Evolutionary conservation across 257 asterid species (phyloP).

Genomic region (Prunella vulgaris): DNA sequence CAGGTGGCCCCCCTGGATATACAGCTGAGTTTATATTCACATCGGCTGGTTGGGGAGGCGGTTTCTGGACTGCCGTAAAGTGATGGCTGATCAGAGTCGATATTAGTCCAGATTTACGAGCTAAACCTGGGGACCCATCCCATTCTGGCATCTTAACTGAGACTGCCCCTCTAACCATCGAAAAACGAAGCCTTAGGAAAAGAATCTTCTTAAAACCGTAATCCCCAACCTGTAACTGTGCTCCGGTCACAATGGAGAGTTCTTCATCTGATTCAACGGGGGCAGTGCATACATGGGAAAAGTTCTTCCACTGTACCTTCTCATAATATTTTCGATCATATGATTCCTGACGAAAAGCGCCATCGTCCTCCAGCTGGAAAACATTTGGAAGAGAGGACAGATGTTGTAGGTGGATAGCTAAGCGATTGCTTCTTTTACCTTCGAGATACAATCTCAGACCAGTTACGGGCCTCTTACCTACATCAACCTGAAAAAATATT

Average conservation of each 20-base stretch:
- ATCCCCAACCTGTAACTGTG: constrained; percentile 68
- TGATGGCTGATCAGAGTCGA: constrained; percentile 90
- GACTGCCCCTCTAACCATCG: constrained; percentile 66
- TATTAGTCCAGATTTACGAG: constrained; percentile 88
- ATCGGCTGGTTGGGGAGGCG: constrained; percentile 80
- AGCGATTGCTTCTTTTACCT: constrained; percentile 89
- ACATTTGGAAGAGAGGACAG: constrained; percentile 87
- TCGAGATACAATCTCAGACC: constrained; percentile 91
- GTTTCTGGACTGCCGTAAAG: constrained; percentile 74
- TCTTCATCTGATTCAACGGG: constrained; percentile 93
- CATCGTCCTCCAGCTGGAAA: constrained; percentile 75
- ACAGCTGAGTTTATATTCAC: constrained; percentile 92
- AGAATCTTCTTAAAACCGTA: constrained; percentile 84
- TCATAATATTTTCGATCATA: constrained; percentile 76
- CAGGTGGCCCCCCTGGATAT: constrained; percentile 96
- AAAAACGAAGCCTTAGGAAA: constrained; percentile 65
- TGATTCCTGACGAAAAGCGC: constrained; percentile 48
- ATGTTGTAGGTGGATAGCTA: constrained; percentile 93
- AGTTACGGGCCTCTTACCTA: constrained; percentile 89
- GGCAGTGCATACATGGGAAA: constrained; percentile 93
- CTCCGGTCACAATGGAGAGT: constrained; percentile 82
- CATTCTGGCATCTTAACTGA: constrained; percentile 75
- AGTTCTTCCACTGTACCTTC: constrained; percentile 95
- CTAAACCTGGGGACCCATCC: constrained; percentile 93
- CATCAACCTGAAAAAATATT: constrained; percentile 68